Evolutionary conservation across 2,329 filamentous ascomycete species (phyloP), one percentile per base, ranked within the genome.

Genomic region (Fusarium tjaetaba): DNA sequence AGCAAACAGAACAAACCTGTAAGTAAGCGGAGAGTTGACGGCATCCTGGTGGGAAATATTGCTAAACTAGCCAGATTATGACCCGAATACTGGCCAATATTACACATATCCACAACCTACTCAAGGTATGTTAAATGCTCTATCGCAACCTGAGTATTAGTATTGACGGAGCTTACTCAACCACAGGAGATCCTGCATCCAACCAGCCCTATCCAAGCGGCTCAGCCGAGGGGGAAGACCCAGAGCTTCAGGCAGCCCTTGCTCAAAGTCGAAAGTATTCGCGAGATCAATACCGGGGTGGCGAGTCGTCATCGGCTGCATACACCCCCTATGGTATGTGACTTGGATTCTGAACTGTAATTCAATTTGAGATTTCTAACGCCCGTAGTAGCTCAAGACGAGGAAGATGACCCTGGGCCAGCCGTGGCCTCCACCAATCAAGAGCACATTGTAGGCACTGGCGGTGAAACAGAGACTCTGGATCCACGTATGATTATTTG

Each of bases 401-500:
- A 78, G 11, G 76, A 79, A 7, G 79, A 81, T 16, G 76, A 80
- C 24, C 75, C 79, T 34, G 74, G 73, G 7, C 72, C 74, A 26
- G 58, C 72, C 32, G 78, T 74, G 13, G 73, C 77, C 55, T 61
- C 22, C 16, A 45, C 34, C 49, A 46, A 61, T 63, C 53, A 41
- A 55, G 61, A 69, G n/a, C 66, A 74, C 41, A 76, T 75, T 24
- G 24, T 66, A 36, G 70, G 67, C 32, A 76, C 76, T 24, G 51
- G 38, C 22, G 75, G 73, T 24, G 66, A 72, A 26, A 32, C 61
- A 22, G 79, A 81, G 32, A 73, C 77, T 5, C 66, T 85, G 16
- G 83, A 85, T 68, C 80, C 81, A 36, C 81, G 84, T 85, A 75
- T 72, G 83, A 11, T 24, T 24, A 15, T 22, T 5, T 5, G 4